Base-by-base conservation (phyloP, 1,139 yeast genomes). In the Debaryomyces subglobosus region DNA sequence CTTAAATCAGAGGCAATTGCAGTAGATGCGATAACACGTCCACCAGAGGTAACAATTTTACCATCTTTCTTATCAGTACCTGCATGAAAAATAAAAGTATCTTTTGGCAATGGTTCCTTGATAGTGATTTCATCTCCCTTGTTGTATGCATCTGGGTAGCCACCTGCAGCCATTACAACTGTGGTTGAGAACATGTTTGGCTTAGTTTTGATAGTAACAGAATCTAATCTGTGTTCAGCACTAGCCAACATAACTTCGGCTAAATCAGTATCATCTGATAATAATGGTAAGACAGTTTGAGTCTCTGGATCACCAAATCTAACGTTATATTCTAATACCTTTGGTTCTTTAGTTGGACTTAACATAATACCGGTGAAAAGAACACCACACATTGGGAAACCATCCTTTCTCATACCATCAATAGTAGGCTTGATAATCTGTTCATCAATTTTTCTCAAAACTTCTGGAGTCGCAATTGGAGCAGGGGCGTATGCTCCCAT, bases 401-500 rank as follows among this genome's bases (percentile, higher is more conserved):
- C 96, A 62, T 94, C 99, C 62, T 79, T 81, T 74, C 99, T 87
- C 97, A 95, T 89, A 51, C 99, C 99, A 58, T 86, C 94, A 64
- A 95, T 86, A 39, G 97, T 89, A 49, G 98, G 99, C 71, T 87
- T 85, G 59, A 95, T 81, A 60, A 95, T 81, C 27, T 81, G 77
- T 46, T 77, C 75, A 62, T 91, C 84, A 62, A 95, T 91, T 66
- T 84, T 77, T 51, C 78, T 72, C 59, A 91, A 72, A 32, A 94
- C 68, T 33, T 79, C 78, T 4, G 89, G 84, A 25, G 94, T 85
- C 20, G 89, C 94, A 52, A 92, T 80, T 47, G 99, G 99, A 7
- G 98, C 96, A 43, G 99, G 99, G 4, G 98, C 96, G 64, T 95
- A 95, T 15, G 99, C 96, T 54, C 99, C 99, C 99, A 95, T 95